Conservation (phyloP, 2,329 filamentous ascomycete species). For the Fusarium concolor region DNA sequence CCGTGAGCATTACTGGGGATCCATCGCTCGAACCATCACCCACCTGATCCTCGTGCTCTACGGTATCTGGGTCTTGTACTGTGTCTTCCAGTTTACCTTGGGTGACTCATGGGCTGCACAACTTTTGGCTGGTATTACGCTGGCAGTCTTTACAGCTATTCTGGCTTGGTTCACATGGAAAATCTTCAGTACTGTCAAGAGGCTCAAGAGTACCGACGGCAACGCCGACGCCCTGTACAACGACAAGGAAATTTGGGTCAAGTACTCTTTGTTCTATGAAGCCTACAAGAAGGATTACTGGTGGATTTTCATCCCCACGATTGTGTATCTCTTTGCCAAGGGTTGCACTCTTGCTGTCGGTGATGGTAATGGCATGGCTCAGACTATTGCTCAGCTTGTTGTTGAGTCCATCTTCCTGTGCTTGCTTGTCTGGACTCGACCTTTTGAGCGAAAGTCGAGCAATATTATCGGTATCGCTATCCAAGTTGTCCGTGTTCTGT, state of each 20-base stretch:
- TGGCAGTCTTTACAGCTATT: conserved; percentile 82
- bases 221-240: conserved; percentile 81
- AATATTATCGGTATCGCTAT: conserved; percentile 96
- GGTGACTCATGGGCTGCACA: conserved; percentile 97
- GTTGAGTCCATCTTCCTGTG: conserved; percentile 84
- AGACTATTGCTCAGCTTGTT: conserved; percentile 82
- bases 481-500: conserved; percentile 87
- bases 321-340: conserved; percentile 91
- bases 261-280: conserved; percentile 98
- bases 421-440: conserved; percentile 84
- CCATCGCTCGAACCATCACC: conserved; percentile 88
- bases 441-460: conserved; percentile 86
- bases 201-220: conserved; percentile 80
- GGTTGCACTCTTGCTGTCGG: conserved; percentile 86
- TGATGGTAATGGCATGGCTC: conserved; percentile 85
- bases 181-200: conserved; percentile 81
- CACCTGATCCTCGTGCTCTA: conserved; percentile 92
- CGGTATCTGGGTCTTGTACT: conserved; percentile 95
- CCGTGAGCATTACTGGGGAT: conserved; percentile 96
- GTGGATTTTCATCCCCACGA: conserved; percentile 94
- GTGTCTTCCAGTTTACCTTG: conserved; percentile 92
- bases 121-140: conserved; percentile 81
- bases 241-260: conserved; percentile 89
- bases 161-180: conserved; percentile 86
- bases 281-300: conserved; percentile 94